Evolutionary conservation across 2,329 filamentous ascomycete genomes (phyloP), one percentile per base, ranked within the genome.

Genomic region (Fusarium xylarioides): DNA sequence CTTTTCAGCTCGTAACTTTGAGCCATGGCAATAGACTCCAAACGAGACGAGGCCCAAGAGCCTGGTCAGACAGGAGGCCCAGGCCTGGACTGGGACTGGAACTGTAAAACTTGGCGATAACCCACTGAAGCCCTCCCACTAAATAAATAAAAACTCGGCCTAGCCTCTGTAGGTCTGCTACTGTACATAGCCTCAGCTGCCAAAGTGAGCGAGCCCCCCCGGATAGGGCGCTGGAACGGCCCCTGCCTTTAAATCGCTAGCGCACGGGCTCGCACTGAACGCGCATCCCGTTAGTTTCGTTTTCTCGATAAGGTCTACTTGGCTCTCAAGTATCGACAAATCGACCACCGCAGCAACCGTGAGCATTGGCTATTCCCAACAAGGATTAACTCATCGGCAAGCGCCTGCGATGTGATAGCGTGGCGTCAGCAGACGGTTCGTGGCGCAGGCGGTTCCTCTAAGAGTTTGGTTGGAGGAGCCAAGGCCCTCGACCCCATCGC

Each of bases 181-280:
- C 26, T 47, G 26, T 28, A 47, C 26, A 28, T 47, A 57, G 30
- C 30, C 43, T 26, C 54, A 28, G 49, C 53, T 58, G 66, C 70
- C 57, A 73, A 37, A 73, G 49, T 56, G 43, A 40, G 30, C 19
- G 7, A 59, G 42, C 42, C 61, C 70, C 53, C 66, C 66, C 53
- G 54, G 66, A 73, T 63, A 73, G 55, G 54, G 61, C 62, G 70
- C 70, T 73, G 66, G 63, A 68, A 68, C 63, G 58, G 68, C 70
- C 70, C 70, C 70, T 73, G 70, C 68, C 66, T 73, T 46, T 38
- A 35, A 58, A 68, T 71, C 68, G 49, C 49, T 68, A 72, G 63
- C n/a, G 61, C 67, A 71, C 46, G 56, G 62, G n/a, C 54, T 70
- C 44, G 58, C 55, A 38, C 26, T 58, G 23, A 44, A 58, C 50